Percentiles rank a stretch among this genome's conserved stretches.
phyloP scores from a whole-genome alignment of 2,329 filamentous ascomycete genomes.

The Pestalotiopsis sp. region DNA sequence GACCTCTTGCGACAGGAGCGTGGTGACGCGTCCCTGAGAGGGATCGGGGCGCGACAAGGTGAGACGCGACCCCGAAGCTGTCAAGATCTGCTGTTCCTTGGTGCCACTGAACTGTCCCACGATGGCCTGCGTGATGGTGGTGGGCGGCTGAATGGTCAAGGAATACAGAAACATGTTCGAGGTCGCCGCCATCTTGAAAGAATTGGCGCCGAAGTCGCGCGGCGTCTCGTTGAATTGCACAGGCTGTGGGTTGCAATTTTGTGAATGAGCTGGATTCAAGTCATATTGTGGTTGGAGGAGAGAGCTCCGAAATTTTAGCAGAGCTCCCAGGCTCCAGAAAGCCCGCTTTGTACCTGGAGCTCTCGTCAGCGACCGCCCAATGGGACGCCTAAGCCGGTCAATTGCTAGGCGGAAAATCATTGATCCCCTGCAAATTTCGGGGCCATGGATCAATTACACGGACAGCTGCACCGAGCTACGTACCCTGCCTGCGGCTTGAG shows the following conservation, averaged over 20 bases:
- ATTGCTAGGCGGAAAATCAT: constrained; percentile 9
- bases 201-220: constrained; percentile 35
- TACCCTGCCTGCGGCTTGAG: not conserved
- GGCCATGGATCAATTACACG: not conserved
- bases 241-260: constrained; percentile 5
- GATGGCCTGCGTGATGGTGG: constrained; percentile 86
- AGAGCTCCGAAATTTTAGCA: constrained; percentile 14
- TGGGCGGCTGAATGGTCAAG: constrained; percentile 91
- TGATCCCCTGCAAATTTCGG: constrained; percentile 13
- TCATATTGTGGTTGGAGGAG: not conserved
- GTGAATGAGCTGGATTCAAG: not conserved
- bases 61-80: constrained; percentile 87
- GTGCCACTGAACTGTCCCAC: constrained; percentile 95
- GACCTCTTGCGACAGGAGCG: constrained; percentile 87
- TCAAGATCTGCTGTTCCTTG: constrained; percentile 97
- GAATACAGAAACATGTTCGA: constrained; percentile 99
- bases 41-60: constrained; percentile 86
- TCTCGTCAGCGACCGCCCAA: not conserved
- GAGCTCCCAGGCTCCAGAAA: constrained; percentile 4
- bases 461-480: not conserved
- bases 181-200: constrained; percentile 82
- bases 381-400: not conserved
- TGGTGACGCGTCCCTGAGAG: constrained; percentile 81
- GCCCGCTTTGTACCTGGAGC: constrained; percentile 2
- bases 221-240: constrained; percentile 22